Percentiles rank a stretch among this genome's conserved stretches.
phyloP scores from a whole-genome alignment of 2,329 filamentous ascomycete genomes.

The Aspergillus unguis region DNA sequence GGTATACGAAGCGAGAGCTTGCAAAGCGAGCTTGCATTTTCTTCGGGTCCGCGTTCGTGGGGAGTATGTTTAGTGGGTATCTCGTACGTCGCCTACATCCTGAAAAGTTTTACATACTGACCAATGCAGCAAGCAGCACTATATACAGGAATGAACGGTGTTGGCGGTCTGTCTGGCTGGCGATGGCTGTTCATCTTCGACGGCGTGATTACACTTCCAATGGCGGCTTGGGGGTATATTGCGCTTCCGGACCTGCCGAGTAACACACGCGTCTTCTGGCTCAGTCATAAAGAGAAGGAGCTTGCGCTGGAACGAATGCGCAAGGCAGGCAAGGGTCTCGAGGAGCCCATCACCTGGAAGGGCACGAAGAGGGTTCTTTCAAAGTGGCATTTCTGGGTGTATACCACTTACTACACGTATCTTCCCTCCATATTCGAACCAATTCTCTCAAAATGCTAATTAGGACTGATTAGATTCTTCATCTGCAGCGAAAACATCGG shows the following conservation, averaged over 20 bases:
- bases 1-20: constrained; percentile 2
- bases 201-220: constrained; percentile 49
- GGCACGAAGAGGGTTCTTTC: not conserved
- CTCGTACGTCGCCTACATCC: not conserved
- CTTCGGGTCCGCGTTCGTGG: constrained; percentile 3
- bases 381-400: constrained; percentile 1
- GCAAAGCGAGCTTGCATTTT: constrained; percentile 1
- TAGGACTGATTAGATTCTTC: not conserved
- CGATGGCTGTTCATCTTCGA: constrained; percentile 57
- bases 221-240: constrained; percentile 36
- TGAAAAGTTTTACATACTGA: not conserved
- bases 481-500: constrained; percentile 7
- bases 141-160: constrained; percentile 49
- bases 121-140: constrained; percentile 43
- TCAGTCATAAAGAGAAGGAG: constrained; percentile 1
- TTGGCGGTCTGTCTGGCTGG: constrained; percentile 47
- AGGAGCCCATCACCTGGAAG: not conserved
- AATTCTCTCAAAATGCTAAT: not conserved
- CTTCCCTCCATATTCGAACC: not conserved
- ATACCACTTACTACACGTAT: constrained; percentile 2
- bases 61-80: constrained; percentile 4
- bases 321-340: not conserved
- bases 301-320: not conserved
- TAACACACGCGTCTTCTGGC: constrained; percentile 42
- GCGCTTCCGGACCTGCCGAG: constrained; percentile 46